These are phyloP conservation scores for Globisporangium irregulare DNA, from an alignment of 352 stramenopile genomes.

Conservation along the genomic window DNA sequence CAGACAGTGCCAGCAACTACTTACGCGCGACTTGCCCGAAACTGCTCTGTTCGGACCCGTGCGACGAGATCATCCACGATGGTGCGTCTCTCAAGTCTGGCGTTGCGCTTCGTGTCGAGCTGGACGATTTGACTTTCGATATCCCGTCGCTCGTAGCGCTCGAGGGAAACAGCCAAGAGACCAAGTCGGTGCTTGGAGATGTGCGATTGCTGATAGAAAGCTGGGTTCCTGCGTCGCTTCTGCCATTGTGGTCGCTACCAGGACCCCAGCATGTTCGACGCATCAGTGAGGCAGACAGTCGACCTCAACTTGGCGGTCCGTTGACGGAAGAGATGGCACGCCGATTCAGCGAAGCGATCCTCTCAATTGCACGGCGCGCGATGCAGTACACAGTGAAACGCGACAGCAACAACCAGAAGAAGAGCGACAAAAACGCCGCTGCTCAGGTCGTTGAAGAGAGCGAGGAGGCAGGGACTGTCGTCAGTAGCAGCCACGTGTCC, in stretches of 20 bases:
- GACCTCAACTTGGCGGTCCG: constrained; percentile 46
- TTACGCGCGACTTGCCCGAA: constrained; percentile 70
- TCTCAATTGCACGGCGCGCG: constrained; percentile 61
- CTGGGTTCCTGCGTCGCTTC: constrained; percentile 12
- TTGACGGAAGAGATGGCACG: constrained; percentile 59
- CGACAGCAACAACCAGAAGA: constrained; percentile 16
- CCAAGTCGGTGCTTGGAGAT: constrained; percentile 10
- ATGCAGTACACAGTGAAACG: constrained; percentile 43
- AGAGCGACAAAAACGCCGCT: constrained; percentile 14
- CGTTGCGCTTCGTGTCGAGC: constrained; percentile 60
- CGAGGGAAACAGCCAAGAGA: constrained; percentile 5
- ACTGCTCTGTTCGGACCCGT: constrained; percentile 75
- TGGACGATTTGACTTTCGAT: constrained; percentile 45
- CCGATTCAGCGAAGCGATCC: constrained; percentile 60
- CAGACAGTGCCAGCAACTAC: constrained; percentile 76
- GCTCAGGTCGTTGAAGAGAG: constrained; percentile 18
- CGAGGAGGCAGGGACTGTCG: not conserved
- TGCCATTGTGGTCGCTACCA: constrained; percentile 11
- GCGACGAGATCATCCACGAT: constrained; percentile 84
- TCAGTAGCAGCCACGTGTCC: constrained; percentile 13
- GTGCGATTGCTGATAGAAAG: not conserved
- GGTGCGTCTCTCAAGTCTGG: constrained; percentile 80
- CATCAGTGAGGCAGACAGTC: constrained; percentile 53
- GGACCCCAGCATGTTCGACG: constrained; percentile 24
- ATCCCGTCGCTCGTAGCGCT: constrained; percentile 16